Base-by-base conservation (phyloP, 1,284 basidiomycete genomes). In the Leccinum holopus region DNA sequence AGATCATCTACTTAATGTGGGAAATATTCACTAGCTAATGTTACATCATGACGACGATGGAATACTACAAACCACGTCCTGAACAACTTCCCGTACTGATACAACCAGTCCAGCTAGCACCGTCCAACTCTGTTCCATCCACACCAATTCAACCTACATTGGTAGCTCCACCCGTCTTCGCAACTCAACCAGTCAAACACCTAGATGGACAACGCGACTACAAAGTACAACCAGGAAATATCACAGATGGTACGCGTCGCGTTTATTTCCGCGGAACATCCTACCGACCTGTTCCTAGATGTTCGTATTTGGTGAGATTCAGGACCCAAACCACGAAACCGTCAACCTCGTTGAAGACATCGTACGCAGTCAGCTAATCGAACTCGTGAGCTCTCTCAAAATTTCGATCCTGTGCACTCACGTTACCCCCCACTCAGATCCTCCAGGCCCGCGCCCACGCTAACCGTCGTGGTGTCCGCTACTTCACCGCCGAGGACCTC, bases 281-380 rank as follows among this genome's bases (percentile, higher is more conserved):
- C 33, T n/a, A 9, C 18, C 6, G 39, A 41, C 9, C 11, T 11
- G 30, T 32, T 10, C 16, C 14, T 56, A 95, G 94, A 95, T 97
- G 90, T 98, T 97, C 72, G 96, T 98, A 52, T 97, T 97, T 75
- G 95, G 94, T 3, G 95, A 97, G 76, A 91, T 97, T 0, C 92
- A 94, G 71, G 94, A 97, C 64, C 94, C 95, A 0, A 85, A 90
- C 60, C 82, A 85, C 7, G 94, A 95, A 61, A 96, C 96, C 0
- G 91, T 96, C 5, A 91, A 91, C 68, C 84, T 97, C 32, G 92
- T 99, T 10, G 95, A 98, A 76, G 95, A 99, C 75, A 95, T 98
- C 62, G 92, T 98, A n/a, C 86, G 94, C 37, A 86, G 91, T 63
- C 95, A 98, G 69, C 85, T 98, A 57, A 92, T 96, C 63, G 95